phyloP scores from a whole-genome alignment of 2,329 filamentous ascomycete genomes.

The Podosphaera leucotricha region DNA sequence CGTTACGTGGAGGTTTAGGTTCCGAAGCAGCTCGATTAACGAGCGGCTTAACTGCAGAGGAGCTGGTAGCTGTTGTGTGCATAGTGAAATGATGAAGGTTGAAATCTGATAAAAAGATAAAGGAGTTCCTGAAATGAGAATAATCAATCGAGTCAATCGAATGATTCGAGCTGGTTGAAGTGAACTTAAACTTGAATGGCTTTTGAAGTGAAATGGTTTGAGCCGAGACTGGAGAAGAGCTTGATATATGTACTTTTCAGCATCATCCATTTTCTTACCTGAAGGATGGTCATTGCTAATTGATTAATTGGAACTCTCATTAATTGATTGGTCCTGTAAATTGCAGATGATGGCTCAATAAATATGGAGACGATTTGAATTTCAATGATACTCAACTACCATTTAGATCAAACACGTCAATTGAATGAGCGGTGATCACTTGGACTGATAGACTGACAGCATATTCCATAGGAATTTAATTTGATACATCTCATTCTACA shows the following conservation, averaged over 20 bases:
- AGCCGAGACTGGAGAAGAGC: not conserved
- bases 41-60: not conserved
- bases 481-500: not conserved
- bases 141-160: not conserved
- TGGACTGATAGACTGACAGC: not conserved
- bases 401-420: not conserved
- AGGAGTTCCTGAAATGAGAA: not conserved
- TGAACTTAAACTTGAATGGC: not conserved
- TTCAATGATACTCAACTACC: not conserved
- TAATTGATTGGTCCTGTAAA: not conserved
- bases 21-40: slow-evolving; percentile 11
- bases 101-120: not conserved
- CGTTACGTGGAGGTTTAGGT: slow-evolving; percentile 22
- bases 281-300: not conserved
- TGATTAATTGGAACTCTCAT: not conserved
- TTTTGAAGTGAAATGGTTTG: not conserved
- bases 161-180: not conserved
- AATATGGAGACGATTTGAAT: not conserved
- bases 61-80: not conserved
- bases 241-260: not conserved
- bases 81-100: not conserved
- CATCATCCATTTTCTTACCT: not conserved
- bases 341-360: not conserved
- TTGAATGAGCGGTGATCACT: not conserved
- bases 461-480: not conserved